Evolutionary conservation across 1,284 basidiomycete genomes (phyloP), one percentile per base, ranked within the genome.

Genomic region (Chondrostereum purpureum): DNA sequence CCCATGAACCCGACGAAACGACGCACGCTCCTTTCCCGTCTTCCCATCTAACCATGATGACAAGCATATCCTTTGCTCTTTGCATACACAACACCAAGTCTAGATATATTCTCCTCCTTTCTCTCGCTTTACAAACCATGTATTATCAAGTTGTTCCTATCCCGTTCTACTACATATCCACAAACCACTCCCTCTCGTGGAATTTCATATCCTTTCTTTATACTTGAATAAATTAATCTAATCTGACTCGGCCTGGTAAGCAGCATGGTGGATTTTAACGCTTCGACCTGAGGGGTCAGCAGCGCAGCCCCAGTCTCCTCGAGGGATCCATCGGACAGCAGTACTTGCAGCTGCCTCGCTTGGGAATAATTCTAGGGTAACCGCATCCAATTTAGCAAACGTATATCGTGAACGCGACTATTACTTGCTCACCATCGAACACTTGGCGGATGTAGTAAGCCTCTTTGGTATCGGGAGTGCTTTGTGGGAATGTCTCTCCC

Each of bases 381-480:
- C n/a, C n/a, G n/a, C n/a, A n/a, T n/a, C n/a, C n/a, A n/a, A n/a
- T n/a, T n/a, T 38, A 35, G 20, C 48, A n/a, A 31, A 44, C 20
- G 44, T 48, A 44, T 12, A 37, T 31, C 18, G 45, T 24, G 19
- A 40, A 40, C 5, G 33, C 22, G 39, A n/a, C n/a, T 22, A 18
- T 13, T 43, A 43, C 44, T 49, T 43, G 57, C 69, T 61, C 63
- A 80, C 84, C 69, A 64, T 99, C 92, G 60, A 99, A 99, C 50
- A 93, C 77, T 52, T 99, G 89, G 48, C 94, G 82, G 63, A 99
- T 92, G 63, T 80, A 86, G 68, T 97, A 99, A 0, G 90, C 96
- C 68, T 99, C 96, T 67, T 99, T 99, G 20, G 96, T 99, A 57
- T 94, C 91, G 10, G 95, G 95, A 1, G 88, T 88, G 59, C 87